A percentile compares a stretch with the other conserved stretches of the same genome.
Evolutionary conservation across 1,139 yeast species (phyloP).

Genomic region (Hanseniaspora uvarum): DNA sequence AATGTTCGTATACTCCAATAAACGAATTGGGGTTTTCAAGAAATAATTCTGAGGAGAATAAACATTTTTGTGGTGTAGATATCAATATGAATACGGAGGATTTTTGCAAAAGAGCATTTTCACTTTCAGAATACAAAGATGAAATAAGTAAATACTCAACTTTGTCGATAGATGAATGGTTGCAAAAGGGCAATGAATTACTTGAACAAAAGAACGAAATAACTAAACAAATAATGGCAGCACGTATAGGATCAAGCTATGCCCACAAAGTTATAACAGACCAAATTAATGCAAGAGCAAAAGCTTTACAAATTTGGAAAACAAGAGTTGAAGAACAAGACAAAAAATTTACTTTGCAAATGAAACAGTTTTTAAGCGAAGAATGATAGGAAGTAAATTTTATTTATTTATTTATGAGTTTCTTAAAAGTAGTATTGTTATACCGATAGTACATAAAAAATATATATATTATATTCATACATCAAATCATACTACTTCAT

Average conservation of each 20-base stretch:
- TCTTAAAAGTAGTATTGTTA: conserved; percentile 15
- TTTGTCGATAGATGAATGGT: conserved; percentile 34
- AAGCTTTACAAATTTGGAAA: conserved; percentile 27
- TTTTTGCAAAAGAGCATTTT: conserved; percentile 19
- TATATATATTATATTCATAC: conserved; percentile 17
- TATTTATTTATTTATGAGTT: conserved; percentile 5
- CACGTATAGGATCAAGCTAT: conserved; percentile 35
- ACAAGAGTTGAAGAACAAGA: background rate
- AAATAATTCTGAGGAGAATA: background rate
- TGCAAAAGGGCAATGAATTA: conserved; percentile 31
- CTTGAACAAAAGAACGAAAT: conserved; percentile 30
- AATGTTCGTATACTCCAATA: background rate
- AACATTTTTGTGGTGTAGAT: background rate
- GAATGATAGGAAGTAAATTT: background rate
- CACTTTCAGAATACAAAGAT: conserved; percentile 20
- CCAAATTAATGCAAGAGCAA: conserved; percentile 35
- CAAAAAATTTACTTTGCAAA: background rate
- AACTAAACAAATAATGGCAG: conserved; percentile 31
- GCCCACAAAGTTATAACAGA: conserved; percentile 32
- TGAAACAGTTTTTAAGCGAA: background rate
- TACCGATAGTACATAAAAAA: conserved; percentile 3
- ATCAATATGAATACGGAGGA: background rate
- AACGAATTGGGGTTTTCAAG: background rate
- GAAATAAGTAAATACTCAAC: conserved; percentile 26
- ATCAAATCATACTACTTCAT: conserved; percentile 19